A percentile compares a stretch with the other conserved stretches of the same genome.
phyloP scores from a whole-genome alignment of 352 stramenopile species.

The Bremia lactucae region DNA sequence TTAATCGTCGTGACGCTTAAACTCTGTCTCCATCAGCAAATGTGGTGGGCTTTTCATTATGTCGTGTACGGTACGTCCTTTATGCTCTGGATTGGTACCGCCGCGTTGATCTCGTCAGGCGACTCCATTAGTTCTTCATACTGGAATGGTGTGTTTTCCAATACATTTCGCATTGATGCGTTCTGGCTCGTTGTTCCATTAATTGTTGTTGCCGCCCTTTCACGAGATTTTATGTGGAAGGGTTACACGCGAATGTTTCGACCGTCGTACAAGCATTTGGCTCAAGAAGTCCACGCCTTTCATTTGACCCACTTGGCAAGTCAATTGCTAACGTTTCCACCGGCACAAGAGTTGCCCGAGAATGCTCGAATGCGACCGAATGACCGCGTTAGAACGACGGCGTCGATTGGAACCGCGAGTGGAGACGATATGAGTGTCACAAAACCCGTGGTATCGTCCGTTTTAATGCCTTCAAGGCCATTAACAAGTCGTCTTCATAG shows the following conservation, averaged over 20 bases:
- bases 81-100: slow-evolving; percentile 61
- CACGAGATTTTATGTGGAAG: slow-evolving; percentile 75
- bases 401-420: slow-evolving; percentile 14
- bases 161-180: slow-evolving; percentile 48
- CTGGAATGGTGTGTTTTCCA: slow-evolving; percentile 75
- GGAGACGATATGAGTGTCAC: slow-evolving; percentile 14
- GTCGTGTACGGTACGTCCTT: slow-evolving; percentile 57
- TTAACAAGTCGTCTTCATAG: slow-evolving; percentile 19
- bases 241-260: slow-evolving; percentile 72
- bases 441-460: slow-evolving; percentile 21
- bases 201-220: slow-evolving; percentile 54
- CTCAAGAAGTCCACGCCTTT: slow-evolving; percentile 73
- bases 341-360: slow-evolving; percentile 58
- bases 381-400: too few species aligned
- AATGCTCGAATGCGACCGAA: slow-evolving; percentile 22
- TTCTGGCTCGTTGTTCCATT: slow-evolving; percentile 79
- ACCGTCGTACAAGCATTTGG: slow-evolving; percentile 79
- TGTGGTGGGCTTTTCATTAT: slow-evolving; percentile 74
- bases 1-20: slow-evolving; percentile 94
- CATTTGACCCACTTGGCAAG: slow-evolving; percentile 46
- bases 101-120: slow-evolving; percentile 59
- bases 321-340: slow-evolving; percentile 67
- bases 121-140: slow-evolving; percentile 66
- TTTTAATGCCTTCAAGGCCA: slow-evolving; percentile 20
- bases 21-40: slow-evolving; percentile 79